Percentiles rank a stretch among this genome's conserved stretches.
Conservation (phyloP, 148 eudicot species). For the Chenopodium berlandieri region DNA sequence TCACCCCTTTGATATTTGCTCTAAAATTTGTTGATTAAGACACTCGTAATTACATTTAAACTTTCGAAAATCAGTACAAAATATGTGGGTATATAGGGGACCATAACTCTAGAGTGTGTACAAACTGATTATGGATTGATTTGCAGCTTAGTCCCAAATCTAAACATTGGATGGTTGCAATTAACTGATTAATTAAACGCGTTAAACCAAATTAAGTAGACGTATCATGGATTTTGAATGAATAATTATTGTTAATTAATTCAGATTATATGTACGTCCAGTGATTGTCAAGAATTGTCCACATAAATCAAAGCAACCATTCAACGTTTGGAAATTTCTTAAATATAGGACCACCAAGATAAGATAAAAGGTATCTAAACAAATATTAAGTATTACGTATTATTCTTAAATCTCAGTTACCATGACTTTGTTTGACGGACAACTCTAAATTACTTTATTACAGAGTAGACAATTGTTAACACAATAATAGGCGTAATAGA, state of each 20-base stretch:
- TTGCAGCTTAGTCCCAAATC: not conserved
- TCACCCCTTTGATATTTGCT: not conserved
- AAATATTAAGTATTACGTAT: no score
- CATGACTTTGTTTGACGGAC: no score
- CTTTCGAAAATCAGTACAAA: not conserved
- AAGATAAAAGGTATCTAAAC: not conserved
- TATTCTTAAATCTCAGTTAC: no score
- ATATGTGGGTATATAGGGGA: not conserved
- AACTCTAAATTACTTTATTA: no score
- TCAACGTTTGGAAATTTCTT: not conserved
- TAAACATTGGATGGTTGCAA: not conserved
- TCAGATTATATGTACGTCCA: constrained; percentile 6
- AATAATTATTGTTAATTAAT: not conserved
- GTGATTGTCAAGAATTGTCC: constrained; percentile 6
- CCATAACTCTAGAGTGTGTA: not conserved
- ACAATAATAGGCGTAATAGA: no score
- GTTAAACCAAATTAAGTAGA: not conserved
- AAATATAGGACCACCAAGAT: not conserved
- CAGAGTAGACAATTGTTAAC: no score
- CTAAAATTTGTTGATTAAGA: not conserved
- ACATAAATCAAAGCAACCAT: not conserved
- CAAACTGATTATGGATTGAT: not conserved
- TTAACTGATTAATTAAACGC: not conserved
- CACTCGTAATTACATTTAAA: not conserved
- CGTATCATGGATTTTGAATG: constrained; percentile 10